Base-by-base conservation (phyloP, 2,329 filamentous ascomycete species). In the Fusarium dimerum region DNA sequence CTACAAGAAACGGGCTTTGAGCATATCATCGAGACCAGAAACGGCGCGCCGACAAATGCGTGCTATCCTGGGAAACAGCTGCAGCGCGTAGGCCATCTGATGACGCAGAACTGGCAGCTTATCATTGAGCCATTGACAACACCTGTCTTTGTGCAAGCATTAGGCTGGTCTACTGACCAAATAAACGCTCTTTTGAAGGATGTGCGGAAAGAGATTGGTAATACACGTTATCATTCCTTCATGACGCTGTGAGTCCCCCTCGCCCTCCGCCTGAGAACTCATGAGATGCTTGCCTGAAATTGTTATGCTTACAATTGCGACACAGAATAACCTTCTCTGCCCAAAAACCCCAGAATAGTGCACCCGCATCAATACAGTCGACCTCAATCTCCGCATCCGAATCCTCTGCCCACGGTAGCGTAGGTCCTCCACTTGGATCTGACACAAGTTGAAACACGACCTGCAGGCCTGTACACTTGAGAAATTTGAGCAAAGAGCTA, bases 61-160 rank as follows among this genome's bases (percentile, higher is more conserved):
- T 63, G 60, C 43, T 63, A 63, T 43, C 60, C 60, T 1, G 60
- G 60, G 12, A 63, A 58, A 18, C 48, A 63, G 53, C 3, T 63
- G 10, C 60, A 63, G 40, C 57, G 60, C 15, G 58, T 63, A 44
- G 60, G 60, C 1, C 55, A 63, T 45, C 34, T 63, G 0, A 63
- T 63, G 60, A 61, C 58, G 0, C 57, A 61, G 40, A 63, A 63
- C 39, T 63, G 60, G 60, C n/a, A 54, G 18, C 44, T 48, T n/a
- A 55, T 63, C 40, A 29, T 63, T 40, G 60, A 63, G 34, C 60
- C 60, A 3, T 47, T 63, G 11, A 40, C 60, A 2, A 61, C 61
- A 52, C 60, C 60, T 5, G 57, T 63, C 30, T 62, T 47, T 34
- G 63, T 60, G 13, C 56, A 54, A 26, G 60, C 48, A 1, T 34